phyloP scores from a whole-genome alignment of 2,329 filamentous ascomycete species.

The Exophiala xenobiotica region DNA sequence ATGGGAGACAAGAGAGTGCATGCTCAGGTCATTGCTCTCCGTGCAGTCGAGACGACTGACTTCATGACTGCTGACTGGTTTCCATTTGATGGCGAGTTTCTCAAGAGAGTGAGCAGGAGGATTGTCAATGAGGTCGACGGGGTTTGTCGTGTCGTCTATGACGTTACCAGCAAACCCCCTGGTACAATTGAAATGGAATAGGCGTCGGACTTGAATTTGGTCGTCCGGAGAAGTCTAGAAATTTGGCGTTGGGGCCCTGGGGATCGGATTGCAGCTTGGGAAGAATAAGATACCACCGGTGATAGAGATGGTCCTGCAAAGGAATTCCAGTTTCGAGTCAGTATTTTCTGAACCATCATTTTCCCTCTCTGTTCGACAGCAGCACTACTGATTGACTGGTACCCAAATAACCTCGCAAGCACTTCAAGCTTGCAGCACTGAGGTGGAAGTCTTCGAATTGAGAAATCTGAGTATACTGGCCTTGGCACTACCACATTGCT shows the following conservation, averaged over 20 bases:
- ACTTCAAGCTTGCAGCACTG: too few relatives aligned
- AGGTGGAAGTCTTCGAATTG: too few relatives aligned
- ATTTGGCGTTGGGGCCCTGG: not conserved
- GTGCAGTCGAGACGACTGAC: constrained; percentile 63
- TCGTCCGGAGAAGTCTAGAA: not conserved
- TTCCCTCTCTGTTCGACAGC: too few relatives aligned
- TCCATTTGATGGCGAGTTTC: constrained; percentile 63
- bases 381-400: too few relatives aligned
- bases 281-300: not conserved
- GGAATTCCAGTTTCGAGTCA: not conserved
- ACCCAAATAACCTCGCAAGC: too few relatives aligned
- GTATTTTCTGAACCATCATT: not conserved
- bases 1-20: constrained; percentile 70
- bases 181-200: constrained; percentile 74
- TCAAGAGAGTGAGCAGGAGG: constrained; percentile 63
- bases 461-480: not conserved
- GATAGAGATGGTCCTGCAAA: not conserved
- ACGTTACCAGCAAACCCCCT: constrained; percentile 64
- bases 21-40: constrained; percentile 60
- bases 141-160: constrained; percentile 62
- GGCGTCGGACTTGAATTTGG: not conserved
- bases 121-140: constrained; percentile 77
- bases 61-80: constrained; percentile 76
- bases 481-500: not conserved
- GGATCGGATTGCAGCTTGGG: not conserved